phyloP scores from a whole-genome alignment of 306 rosid species.

The Astragalus glycyphyllos region DNA sequence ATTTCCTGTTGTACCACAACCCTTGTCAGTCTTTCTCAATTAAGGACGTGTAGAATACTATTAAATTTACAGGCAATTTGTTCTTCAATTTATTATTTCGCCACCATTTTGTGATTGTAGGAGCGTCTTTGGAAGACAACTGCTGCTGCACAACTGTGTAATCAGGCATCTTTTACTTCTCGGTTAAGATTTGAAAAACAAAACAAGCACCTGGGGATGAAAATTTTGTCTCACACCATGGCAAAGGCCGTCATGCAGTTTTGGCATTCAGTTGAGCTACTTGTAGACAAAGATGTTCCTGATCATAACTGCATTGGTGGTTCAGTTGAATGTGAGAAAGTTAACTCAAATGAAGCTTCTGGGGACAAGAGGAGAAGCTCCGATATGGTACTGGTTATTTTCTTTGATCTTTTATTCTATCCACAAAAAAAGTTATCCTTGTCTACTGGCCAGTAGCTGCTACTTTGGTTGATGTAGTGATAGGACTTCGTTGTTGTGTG shows the following conservation, averaged over 20 bases:
- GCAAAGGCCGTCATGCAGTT: conserved; percentile 93
- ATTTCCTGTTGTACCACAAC: neutral
- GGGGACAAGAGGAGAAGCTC: conserved; percentile 49
- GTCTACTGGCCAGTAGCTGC: conserved; percentile 5
- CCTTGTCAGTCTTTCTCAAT: conserved; percentile 8
- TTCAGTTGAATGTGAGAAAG: conserved; percentile 47
- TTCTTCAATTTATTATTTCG: conserved; percentile 28
- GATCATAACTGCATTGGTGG: conserved; percentile 38
- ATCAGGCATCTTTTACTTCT: conserved; percentile 70
- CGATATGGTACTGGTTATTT: conserved; percentile 51
- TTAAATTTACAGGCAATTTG: conserved; percentile 10
- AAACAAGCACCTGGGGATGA: conserved; percentile 55
- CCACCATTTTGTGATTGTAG: conserved; percentile 50
- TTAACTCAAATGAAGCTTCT: conserved; percentile 51
- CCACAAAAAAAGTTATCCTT: neutral
- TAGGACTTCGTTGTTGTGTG: conserved; percentile 10
- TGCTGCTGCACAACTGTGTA: conserved; percentile 84
- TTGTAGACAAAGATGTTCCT: conserved; percentile 47
- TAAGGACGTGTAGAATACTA: conserved; percentile 8
- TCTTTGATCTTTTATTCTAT: conserved; percentile 35
- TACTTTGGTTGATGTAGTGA: conserved; percentile 36
- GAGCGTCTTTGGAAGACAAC: conserved; percentile 97
- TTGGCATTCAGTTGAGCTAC: conserved; percentile 89
- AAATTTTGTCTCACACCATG: conserved; percentile 73
- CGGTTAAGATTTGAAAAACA: conserved; percentile 69